Evolutionary conservation across 352 stramenopile genomes (phyloP), one percentile per base, ranked within the genome.

Genomic region (Phytophthora pisi): DNA sequence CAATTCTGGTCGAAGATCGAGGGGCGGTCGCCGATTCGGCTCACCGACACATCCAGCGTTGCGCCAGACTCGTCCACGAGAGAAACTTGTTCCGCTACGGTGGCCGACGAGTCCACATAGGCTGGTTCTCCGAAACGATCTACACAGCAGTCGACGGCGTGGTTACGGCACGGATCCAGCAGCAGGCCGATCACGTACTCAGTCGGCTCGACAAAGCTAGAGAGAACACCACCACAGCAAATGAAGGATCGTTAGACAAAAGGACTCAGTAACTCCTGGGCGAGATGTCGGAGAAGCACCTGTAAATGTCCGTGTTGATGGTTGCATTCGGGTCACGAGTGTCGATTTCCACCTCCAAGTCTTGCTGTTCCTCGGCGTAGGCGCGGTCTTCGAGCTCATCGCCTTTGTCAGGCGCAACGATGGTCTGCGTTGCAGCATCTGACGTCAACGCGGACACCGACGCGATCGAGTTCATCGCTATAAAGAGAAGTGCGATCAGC

Each of bases 61-160:
- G 63, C 74, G 4, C 84, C 83, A 1, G 73, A 83, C 58, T 95
- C 87, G 57, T 95, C 84, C 16, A 95, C 70, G 9, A 95, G 74
- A 18, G 74, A 82, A 50, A 91, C 82, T 64, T 88, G 86, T 51
- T 88, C 78, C 36, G 86, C 66, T 4, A 70, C 61, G 10, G 55
- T 57, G 30, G 64, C 38, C 10, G 58, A 62, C 0, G 59, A 59
- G 45, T 73, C 65, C 18, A 74, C 64, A 24, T 77, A 77, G 2
- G 89, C 86, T 2, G 89, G 87, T 56, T 94, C 84, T 36, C 89
- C 89, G 46, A 95, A 96, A 9, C 79, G 82, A 66, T 95, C 84
- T 11, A 75, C 76, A 57, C 89, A 96, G 68, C 89, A 96, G 62
- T 93, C 81, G 24, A 66, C 51, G 1, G 66, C 49, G 9, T 74